Base-by-base conservation (phyloP, 495 filamentous ascomycete genomes). In the Xylaria scruposa region DNA sequence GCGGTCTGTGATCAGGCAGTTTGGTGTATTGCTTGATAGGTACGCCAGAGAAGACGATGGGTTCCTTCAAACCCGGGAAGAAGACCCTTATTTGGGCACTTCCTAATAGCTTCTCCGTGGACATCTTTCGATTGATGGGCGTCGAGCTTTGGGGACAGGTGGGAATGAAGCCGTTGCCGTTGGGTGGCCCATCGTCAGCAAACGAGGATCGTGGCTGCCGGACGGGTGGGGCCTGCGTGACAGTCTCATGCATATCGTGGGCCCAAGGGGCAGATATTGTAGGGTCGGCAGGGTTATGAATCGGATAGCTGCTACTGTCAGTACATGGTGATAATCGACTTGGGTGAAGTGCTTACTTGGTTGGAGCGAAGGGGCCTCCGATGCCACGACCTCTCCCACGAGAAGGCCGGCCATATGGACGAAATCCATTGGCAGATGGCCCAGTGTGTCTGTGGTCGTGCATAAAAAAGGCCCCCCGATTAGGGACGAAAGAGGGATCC, bases 401-500 rank as follows among this genome's bases (percentile, higher is more conserved):
- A 62, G 85, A 81, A 19, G 89, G 86, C 77, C 90, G 84, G 15
- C 89, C 88, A 78, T 90, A 94, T 54, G 90, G 91, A 62, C 91
- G 85, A 73, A 93, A 93, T 49, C 91, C 91, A 78, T 95, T 96
- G 33, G 90, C 86, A 62, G 90, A 91, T 26, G 91, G 86, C 44
- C 91, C 92, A 42, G 89, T 86, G 64, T 93, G 90, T 71, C 95
- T 88, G 74, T 97, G 94, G 79, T 99, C 96, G 81, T 99, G 96
- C 85, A 98, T 90, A 85, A 98, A 99, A 85, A 99, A 99, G 66
- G 90, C 91, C 31, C 96, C 96, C 63, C 97, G 88, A 76, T 97
- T 98, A 66, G 96, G 96, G 44, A 98, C 94, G 80, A 97, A 97
- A 40, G 95, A 90, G 54, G 96, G 96, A 82, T 98, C 94, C 72